phyloP scores from a whole-genome alignment of 345 rosid genomes.

The Lumnitzera racemosa region DNA sequence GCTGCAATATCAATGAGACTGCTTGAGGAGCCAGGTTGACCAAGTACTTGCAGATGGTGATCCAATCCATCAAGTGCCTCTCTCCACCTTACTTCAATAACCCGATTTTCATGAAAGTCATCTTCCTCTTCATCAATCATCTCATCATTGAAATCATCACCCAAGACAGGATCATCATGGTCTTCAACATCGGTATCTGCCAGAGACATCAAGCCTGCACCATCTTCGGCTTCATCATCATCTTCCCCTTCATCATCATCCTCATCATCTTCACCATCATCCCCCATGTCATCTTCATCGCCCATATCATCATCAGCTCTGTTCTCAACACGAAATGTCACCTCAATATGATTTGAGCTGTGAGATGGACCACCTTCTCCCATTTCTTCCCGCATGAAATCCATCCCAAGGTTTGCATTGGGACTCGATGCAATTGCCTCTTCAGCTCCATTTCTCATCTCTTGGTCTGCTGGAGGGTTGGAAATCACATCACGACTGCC shows the following conservation, averaged over 20 bases:
- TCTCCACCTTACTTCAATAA: slow-evolving; percentile 93
- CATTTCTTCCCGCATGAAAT: slow-evolving; percentile 76
- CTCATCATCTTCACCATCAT: slow-evolving; percentile 85
- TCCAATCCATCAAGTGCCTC: slow-evolving; percentile 94
- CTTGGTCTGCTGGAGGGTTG: slow-evolving; percentile 44
- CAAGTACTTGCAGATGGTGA: slow-evolving; percentile 87
- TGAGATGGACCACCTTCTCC: slow-evolving; percentile 58
- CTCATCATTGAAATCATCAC: slow-evolving; percentile 88
- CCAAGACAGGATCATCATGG: slow-evolving; percentile 84
- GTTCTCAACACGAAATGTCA: slow-evolving; percentile 71
- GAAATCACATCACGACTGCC: slow-evolving; percentile 38
- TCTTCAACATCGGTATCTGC: slow-evolving; percentile 95
- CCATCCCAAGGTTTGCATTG: slow-evolving; percentile 58
- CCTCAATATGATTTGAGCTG: slow-evolving; percentile 61
- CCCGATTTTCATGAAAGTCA: slow-evolving; percentile 83
- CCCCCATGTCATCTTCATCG: slow-evolving; percentile 96
- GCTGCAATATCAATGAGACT: slow-evolving; percentile 81
- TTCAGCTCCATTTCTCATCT: slow-evolving; percentile 64
- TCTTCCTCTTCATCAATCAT: slow-evolving; percentile 96
- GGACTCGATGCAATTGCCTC: slow-evolving; percentile 50
- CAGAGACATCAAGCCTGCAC: slow-evolving; percentile 89
- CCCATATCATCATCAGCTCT: slow-evolving; percentile 81
- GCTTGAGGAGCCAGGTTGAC: slow-evolving; percentile 68
- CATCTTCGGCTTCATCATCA: slow-evolving; percentile 94
- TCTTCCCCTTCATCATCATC: slow-evolving; percentile 89